Base-by-base conservation (phyloP, 495 filamentous ascomycete species). In the Pyrenula massariospora region DNA sequence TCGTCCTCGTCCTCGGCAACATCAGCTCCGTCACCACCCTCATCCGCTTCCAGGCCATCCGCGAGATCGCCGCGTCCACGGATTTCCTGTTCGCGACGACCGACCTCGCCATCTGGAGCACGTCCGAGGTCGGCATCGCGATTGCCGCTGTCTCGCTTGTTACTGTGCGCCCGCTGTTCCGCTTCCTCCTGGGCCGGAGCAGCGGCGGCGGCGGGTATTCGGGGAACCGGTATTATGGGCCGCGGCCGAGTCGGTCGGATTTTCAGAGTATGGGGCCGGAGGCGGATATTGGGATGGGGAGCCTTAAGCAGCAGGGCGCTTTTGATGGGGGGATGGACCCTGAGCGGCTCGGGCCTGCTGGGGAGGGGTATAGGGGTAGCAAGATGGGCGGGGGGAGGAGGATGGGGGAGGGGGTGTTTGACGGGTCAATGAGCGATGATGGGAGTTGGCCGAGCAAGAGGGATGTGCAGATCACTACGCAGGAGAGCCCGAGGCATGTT, bases 81-180 rank as follows among this genome's bases (percentile, higher is more conserved):
- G 66, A 47, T 42, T 24, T 22, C 22, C 11, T 48, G 73, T 70
- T 70, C 36, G 63, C 73, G 21, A 75, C 71, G 47, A 64, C 66
- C 55, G 63, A 71, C 53, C 69, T 75, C 54, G 71, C 71, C 23
- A 60, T 76, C 54, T 77, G 74, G 74, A 73, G 71, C 48, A 69
- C 66, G 54, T 65, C 71, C 57, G 74, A 77, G 62, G 62, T 62
- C n/a, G 72, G 68, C 21, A 64, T 77, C 0, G 75, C 73, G 15
- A 75, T 77, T 58, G 68, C 74, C 0, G 72, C 73, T 50, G 75
- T 69, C 11, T 73, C 70, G 55, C 70, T 77, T 5, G 74, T 73
- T 49, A 75, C 70, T 11, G 70, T 77, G 10, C 73, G 74, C 23
- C 75, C 75, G 3, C 67, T 77, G 2, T 67, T 81, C 24, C 67